These are phyloP conservation scores for Populus tremula DNA, from an alignment of 345 rosid genomes.

Conservation along the genomic window DNA sequence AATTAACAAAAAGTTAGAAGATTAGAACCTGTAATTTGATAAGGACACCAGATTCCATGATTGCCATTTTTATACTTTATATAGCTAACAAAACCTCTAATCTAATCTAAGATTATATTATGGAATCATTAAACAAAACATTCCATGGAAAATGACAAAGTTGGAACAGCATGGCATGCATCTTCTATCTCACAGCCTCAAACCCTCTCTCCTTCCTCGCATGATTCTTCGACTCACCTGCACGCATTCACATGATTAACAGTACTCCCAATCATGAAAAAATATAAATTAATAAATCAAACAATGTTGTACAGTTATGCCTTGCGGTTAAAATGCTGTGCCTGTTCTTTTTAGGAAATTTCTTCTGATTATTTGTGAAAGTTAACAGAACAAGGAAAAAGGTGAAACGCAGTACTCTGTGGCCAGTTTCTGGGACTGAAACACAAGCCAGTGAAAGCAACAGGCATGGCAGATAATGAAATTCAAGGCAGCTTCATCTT, in stretches of 20 bases:
- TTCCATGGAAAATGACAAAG: slow-evolving; percentile 13
- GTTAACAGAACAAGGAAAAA: neutral
- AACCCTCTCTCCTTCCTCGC: slow-evolving; percentile 51
- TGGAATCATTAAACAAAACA: neutral
- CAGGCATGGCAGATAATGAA: neutral
- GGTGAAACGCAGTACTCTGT: slow-evolving; percentile 8
- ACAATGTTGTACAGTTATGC: neutral
- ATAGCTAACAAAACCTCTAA: neutral
- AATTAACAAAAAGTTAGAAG: neutral
- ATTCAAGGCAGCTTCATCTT: neutral
- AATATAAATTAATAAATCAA: neutral
- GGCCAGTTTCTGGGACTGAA: slow-evolving; percentile 11
- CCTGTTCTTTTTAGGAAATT: neutral
- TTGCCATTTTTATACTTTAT: slow-evolving; percentile 13
- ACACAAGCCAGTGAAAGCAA: neutral
- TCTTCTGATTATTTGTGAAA: neutral
- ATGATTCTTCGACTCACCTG: slow-evolving; percentile 51
- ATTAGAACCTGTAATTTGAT: slow-evolving; percentile 12
- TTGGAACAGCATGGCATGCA: slow-evolving; percentile 13
- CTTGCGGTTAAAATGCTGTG: neutral
- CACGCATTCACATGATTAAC: slow-evolving; percentile 18
- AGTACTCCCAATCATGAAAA: neutral
- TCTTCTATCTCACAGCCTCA: slow-evolving; percentile 44
- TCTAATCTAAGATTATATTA: neutral
- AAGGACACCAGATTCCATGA: slow-evolving; percentile 22